Evolutionary conservation across 2,329 filamentous ascomycete genomes (phyloP).

Genomic region (Eurotiales sp.): DNA sequence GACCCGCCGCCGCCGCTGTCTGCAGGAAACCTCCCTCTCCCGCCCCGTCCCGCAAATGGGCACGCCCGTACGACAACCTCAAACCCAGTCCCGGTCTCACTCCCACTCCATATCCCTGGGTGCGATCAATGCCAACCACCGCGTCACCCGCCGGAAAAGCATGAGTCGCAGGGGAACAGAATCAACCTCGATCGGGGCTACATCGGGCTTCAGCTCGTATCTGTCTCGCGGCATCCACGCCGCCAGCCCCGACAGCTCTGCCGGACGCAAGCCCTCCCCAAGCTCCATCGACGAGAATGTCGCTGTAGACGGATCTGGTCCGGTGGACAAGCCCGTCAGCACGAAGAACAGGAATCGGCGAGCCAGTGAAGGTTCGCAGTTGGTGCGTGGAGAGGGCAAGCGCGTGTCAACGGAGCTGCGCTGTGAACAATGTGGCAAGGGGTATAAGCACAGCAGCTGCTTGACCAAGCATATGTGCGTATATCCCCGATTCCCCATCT

Average conservation of each 20-base stretch:
- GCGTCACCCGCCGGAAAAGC: constrained; percentile 90
- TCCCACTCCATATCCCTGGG: constrained; percentile 76
- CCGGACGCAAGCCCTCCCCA: constrained; percentile 38
- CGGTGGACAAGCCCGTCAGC: constrained; percentile 44
- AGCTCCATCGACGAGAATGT: constrained; percentile 29
- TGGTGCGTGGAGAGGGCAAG: constrained; percentile 73
- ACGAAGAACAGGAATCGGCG: constrained; percentile 56
- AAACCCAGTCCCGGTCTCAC: constrained; percentile 67
- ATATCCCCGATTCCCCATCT: constrained; percentile 26
- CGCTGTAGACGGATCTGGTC: constrained; percentile 46
- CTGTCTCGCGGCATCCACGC: constrained; percentile 39
- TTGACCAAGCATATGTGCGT: constrained; percentile 99
- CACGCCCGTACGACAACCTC: constrained; percentile 54
- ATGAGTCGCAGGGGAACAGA: constrained; percentile 64
- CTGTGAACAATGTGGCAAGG: constrained; percentile 98
- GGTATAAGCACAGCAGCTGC: constrained; percentile 99
- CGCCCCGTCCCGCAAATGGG: constrained; percentile 64
- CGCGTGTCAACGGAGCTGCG: constrained; percentile 82
- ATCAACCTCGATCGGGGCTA: constrained; percentile 55
- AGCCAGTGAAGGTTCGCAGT: constrained; percentile 81
- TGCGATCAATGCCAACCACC: constrained; percentile 74
- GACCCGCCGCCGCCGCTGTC: background rate
- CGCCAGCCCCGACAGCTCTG: constrained; percentile 24
- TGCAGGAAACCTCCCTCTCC: constrained; percentile 52
- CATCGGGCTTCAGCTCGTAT: constrained; percentile 36